These are phyloP conservation scores for Rhizopus stolonifer DNA, from an alignment of 371 early-diverging fungal genomes.

Conservation along the genomic window DNA sequence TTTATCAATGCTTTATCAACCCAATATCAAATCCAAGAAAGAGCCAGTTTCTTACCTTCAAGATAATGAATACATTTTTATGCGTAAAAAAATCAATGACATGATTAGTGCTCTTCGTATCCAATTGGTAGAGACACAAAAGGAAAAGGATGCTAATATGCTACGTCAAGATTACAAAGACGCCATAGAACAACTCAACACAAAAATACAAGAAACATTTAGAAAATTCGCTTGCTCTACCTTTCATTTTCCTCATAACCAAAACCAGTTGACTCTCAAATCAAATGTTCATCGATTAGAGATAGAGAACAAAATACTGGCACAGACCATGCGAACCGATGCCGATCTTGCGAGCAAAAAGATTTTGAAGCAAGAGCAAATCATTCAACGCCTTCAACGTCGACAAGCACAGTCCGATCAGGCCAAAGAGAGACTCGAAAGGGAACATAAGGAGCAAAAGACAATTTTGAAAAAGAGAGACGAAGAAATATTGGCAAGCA, in stretches of 20 bases:
- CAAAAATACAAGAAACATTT: slow-evolving; percentile 62
- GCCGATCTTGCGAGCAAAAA: slow-evolving; percentile 66
- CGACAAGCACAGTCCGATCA: slow-evolving; percentile 71
- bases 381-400: slow-evolving; percentile 72
- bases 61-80: slow-evolving; percentile 54
- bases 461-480: slow-evolving; percentile 49
- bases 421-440: slow-evolving; percentile 66
- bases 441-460: slow-evolving; percentile 67
- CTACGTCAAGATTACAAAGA: slow-evolving; percentile 59
- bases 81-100: slow-evolving; percentile 71
- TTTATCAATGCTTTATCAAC: no score
- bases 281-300: slow-evolving; percentile 65
- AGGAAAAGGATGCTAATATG: slow-evolving; percentile 61
- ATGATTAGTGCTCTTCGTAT: slow-evolving; percentile 60
- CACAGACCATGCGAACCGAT: slow-evolving; percentile 77
- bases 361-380: slow-evolving; percentile 62
- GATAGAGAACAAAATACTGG: slow-evolving; percentile 75
- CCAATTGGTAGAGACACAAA: slow-evolving; percentile 57
- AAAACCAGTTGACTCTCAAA: slow-evolving; percentile 55
- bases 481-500: slow-evolving; percentile 55
- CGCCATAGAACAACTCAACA: slow-evolving; percentile 66
- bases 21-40: slow-evolving; percentile 69
- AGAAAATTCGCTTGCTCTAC: slow-evolving; percentile 61
- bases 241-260: slow-evolving; percentile 53
- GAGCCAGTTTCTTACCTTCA: slow-evolving; percentile 60